phyloP scores from a whole-genome alignment of 1,284 basidiomycete species.

The Rhodotorula sp. region DNA sequence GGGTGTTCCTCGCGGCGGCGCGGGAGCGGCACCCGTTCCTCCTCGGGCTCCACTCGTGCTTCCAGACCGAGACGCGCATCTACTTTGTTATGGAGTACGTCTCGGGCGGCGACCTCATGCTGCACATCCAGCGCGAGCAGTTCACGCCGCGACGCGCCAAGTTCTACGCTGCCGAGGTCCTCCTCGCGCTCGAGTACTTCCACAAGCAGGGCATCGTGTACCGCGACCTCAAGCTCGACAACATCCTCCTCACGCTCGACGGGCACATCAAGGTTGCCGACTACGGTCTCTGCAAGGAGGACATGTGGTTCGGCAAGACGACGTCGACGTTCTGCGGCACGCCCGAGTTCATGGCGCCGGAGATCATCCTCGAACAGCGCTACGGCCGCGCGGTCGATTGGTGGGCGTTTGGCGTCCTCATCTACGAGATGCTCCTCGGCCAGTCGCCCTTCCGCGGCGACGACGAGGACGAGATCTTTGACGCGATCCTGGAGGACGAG shows the following conservation, averaged over 20 bases:
- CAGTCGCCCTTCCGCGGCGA: constrained; percentile 99
- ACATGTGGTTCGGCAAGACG: constrained; percentile 97
- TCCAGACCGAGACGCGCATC: constrained; percentile 98
- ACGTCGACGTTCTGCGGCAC: constrained; percentile 99
- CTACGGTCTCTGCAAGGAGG: constrained; percentile 98
- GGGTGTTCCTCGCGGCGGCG: constrained; percentile 94
- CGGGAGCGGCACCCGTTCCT: constrained; percentile 97
- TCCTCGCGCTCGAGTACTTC: constrained; percentile 96
- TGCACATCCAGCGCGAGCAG: constrained; percentile 78
- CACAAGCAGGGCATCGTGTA: constrained; percentile 96
- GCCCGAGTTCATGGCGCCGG: constrained; percentile 99
- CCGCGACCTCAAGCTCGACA: constrained; percentile 95
- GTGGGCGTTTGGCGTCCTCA: constrained; percentile 99
- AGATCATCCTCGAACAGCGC: constrained; percentile 97
- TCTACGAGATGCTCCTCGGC: constrained; percentile 98
- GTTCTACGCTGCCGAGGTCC: constrained; percentile 97
- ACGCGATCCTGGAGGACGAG: constrained; percentile 98
- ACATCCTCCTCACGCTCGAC: constrained; percentile 93
- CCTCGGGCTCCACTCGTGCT: constrained; percentile 95
- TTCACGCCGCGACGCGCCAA: constrained; percentile 84
- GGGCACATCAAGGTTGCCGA: constrained; percentile 99
- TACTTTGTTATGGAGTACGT: constrained; percentile 66
- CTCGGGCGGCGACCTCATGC: constrained; percentile 75
- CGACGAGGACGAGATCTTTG: constrained; percentile 99
- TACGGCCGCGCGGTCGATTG: constrained; percentile 98